Conservation (phyloP, 2,329 filamentous ascomycete genomes). For the Aspergillus ochraceus region DNA sequence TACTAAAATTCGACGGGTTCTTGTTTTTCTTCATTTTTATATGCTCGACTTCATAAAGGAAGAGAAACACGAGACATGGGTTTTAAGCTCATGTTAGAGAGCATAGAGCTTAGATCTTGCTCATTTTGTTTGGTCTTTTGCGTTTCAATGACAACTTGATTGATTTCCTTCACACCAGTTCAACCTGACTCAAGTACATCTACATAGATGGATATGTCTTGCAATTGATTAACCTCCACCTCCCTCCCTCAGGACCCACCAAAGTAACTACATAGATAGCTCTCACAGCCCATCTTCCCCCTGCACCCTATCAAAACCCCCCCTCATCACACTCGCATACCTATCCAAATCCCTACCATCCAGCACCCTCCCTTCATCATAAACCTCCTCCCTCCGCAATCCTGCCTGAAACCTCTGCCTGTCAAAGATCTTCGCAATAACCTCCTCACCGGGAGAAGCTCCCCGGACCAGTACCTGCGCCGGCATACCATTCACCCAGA, state of each 20-base stretch:
- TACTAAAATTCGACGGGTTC: slow-evolving; percentile 34
- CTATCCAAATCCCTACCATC: background rate
- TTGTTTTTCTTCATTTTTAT: slow-evolving; percentile 12
- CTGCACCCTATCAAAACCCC: background rate
- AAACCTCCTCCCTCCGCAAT: background rate
- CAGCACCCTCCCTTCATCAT: background rate
- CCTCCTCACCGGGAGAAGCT: background rate
- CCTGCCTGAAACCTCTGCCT: background rate
- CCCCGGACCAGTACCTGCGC: slow-evolving; percentile 14
- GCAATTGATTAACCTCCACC: background rate
- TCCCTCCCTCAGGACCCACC: background rate
- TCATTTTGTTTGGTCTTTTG: background rate
- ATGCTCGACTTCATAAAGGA: background rate
- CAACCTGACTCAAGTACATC: background rate
- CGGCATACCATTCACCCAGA: slow-evolving; percentile 20
- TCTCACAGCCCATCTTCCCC: background rate
- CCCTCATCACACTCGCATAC: slow-evolving; percentile 9
- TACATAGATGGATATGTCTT: background rate
- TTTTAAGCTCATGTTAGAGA: background rate
- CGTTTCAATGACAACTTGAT: background rate
- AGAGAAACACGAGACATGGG: background rate
- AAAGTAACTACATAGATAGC: background rate
- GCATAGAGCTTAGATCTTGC: slow-evolving; percentile 1
- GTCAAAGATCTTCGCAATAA: background rate
- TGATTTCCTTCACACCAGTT: background rate